Percentiles rank a stretch among this genome's conserved stretches.
These are phyloP conservation scores for Cucumis cinereus DNA, from an alignment of 306 rosid species.

Conservation along the genomic window DNA sequence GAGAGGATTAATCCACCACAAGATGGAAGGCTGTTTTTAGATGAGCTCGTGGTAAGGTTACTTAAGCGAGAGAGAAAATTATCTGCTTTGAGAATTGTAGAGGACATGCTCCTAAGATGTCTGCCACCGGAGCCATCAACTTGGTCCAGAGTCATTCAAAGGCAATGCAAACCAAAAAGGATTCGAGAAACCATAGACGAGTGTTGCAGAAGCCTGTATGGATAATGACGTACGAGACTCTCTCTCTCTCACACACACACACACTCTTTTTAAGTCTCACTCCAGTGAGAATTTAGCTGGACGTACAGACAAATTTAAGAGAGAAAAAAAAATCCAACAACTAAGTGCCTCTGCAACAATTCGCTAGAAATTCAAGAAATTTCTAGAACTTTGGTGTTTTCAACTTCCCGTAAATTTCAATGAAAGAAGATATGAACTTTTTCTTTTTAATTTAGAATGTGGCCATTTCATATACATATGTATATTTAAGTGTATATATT, in stretches of 20 bases:
- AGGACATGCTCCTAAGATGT: slow-evolving; percentile 55
- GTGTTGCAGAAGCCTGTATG: slow-evolving; percentile 51
- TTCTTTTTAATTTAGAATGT: background rate
- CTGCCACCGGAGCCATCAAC: slow-evolving; percentile 61
- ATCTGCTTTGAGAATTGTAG: slow-evolving; percentile 53
- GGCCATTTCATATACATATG: background rate
- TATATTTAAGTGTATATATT: background rate
- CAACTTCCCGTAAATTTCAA: background rate
- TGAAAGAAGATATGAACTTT: background rate
- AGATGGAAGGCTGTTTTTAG: slow-evolving; percentile 79
- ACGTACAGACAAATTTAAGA: background rate
- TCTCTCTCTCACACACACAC: background rate
- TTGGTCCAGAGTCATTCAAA: slow-evolving; percentile 57
- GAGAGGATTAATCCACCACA: slow-evolving; percentile 57
- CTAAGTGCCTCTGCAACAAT: background rate
- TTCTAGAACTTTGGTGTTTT: background rate
- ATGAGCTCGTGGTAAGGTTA: slow-evolving; percentile 70
- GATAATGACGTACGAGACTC: background rate
- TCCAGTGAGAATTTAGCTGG: background rate
- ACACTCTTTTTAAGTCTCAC: background rate
- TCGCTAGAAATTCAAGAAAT: background rate
- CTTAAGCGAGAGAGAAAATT: slow-evolving; percentile 38
- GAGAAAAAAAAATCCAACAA: background rate
- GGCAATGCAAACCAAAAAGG: slow-evolving; percentile 49
- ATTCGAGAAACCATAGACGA: slow-evolving; percentile 30